These are phyloP conservation scores for Mucor indicus DNA, from an alignment of 371 early-diverging fungal species.

Conservation along the genomic window DNA sequence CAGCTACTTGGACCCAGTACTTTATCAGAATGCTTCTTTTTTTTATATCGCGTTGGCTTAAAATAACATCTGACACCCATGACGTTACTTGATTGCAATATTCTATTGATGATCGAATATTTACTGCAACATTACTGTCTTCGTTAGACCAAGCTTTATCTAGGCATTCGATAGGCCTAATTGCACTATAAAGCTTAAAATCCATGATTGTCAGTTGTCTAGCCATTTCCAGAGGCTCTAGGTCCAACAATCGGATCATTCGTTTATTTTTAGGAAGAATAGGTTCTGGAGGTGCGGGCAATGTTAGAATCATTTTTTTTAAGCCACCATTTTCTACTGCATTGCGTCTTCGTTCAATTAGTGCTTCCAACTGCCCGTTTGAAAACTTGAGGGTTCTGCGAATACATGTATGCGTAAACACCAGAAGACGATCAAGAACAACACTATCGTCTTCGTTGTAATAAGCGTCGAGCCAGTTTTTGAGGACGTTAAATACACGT, in stretches of 20 bases:
- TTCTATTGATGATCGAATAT: constrained; percentile 72
- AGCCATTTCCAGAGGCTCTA: constrained; percentile 91
- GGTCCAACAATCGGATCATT: constrained; percentile 69
- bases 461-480: constrained; percentile 85
- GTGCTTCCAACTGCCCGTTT: constrained; percentile 62
- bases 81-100: constrained; percentile 70
- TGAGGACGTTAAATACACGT: constrained; percentile 85
- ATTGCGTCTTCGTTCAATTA: constrained; percentile 60
- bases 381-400: constrained; percentile 59
- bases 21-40: constrained; percentile 73
- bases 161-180: constrained; percentile 83
- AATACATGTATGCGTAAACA: constrained; percentile 70
- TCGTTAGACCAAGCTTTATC: constrained; percentile 84
- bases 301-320: constrained; percentile 64
- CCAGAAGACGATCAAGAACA: constrained; percentile 63
- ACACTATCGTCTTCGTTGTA: constrained; percentile 67
- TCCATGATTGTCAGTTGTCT: constrained; percentile 93
- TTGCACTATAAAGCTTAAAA: constrained; percentile 70
- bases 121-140: constrained; percentile 43
- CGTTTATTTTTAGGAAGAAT: constrained; percentile 67
- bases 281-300: constrained; percentile 61
- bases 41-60: constrained; percentile 76
- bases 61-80: constrained; percentile 84
- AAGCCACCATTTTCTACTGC: constrained; percentile 38
- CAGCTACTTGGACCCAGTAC: constrained; percentile 83